Evolutionary conservation across 495 filamentous ascomycete species (phyloP).

Genomic region (Daldinia childiae): DNA sequence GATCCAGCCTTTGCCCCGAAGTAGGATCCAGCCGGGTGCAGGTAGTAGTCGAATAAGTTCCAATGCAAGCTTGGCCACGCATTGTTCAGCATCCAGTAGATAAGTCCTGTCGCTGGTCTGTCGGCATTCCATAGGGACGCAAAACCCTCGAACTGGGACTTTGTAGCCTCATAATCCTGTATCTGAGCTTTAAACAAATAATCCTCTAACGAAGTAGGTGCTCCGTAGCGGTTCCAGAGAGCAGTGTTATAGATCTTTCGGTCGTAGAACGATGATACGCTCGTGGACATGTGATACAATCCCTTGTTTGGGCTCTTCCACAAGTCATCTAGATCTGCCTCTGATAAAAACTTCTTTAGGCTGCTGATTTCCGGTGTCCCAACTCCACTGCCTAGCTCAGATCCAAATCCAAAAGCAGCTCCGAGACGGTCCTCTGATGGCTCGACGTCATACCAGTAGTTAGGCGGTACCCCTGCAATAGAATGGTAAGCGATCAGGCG

Average conservation of each 20-base stretch:
- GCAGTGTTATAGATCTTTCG: conserved; percentile 66
- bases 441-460: conserved; percentile 67
- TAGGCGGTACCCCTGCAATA: conserved; percentile 59
- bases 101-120: conserved; percentile 65
- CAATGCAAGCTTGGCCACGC: conserved; percentile 74
- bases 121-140: conserved; percentile 59
- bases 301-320: conserved; percentile 64
- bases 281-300: conserved; percentile 68
- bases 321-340: conserved; percentile 59
- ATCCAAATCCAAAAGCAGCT: conserved; percentile 70
- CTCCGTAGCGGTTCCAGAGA: conserved; percentile 63
- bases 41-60: conserved; percentile 73
- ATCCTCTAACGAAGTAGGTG: conserved; percentile 61
- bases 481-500: neutral
- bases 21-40: conserved; percentile 65
- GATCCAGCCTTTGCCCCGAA: conserved; percentile 66
- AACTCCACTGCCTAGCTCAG: conserved; percentile 68
- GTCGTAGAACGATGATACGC: conserved; percentile 62
- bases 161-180: conserved; percentile 70
- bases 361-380: conserved; percentile 68
- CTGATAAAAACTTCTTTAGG: conserved; percentile 63
- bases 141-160: conserved; percentile 68
- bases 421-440: conserved; percentile 53
- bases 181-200: conserved; percentile 66
- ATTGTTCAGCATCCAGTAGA: conserved; percentile 77